A percentile compares a stretch with the other conserved stretches of the same genome.
Evolutionary conservation across 2,329 filamentous ascomycete species (phyloP).

Genomic region (Claviceps arundinis): DNA sequence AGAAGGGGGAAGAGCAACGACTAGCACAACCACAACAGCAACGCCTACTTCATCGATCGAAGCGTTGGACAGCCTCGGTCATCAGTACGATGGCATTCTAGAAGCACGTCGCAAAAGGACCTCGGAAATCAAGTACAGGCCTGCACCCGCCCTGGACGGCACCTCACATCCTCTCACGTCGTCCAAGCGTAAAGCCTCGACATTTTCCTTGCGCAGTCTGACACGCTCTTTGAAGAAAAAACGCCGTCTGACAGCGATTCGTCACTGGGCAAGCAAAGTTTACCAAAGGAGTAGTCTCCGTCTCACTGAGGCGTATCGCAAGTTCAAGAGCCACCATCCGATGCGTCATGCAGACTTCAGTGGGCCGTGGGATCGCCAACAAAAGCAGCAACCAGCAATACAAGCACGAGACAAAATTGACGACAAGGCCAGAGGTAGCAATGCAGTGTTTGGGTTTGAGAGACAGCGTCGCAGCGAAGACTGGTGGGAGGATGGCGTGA

Average conservation of each 20-base stretch:
- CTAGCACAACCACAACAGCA: neutral
- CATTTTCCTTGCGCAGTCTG: slow-evolving; percentile 18
- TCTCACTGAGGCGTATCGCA: slow-evolving; percentile 14
- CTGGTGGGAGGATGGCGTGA: slow-evolving; percentile 24
- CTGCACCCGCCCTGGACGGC: slow-evolving; percentile 4
- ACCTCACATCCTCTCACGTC: neutral
- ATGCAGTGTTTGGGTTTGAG: slow-evolving; percentile 14
- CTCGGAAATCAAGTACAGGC: slow-evolving; percentile 4
- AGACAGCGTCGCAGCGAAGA: slow-evolving; percentile 13
- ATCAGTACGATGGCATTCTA: slow-evolving; percentile 13
- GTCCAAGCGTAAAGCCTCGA: slow-evolving; percentile 19
- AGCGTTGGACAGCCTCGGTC: slow-evolving; percentile 6
- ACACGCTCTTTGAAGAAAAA: slow-evolving; percentile 14
- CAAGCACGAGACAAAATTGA: slow-evolving; percentile 8
- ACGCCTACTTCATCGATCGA: neutral
- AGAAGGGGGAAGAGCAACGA: neutral
- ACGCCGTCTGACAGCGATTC: slow-evolving; percentile 13
- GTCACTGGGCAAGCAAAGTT: slow-evolving; percentile 17
- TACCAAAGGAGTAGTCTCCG: slow-evolving; percentile 14
- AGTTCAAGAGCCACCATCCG: slow-evolving; percentile 15
- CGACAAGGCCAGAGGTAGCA: slow-evolving; percentile 13
- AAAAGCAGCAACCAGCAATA: neutral
- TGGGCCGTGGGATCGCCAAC: neutral
- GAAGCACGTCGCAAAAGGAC: slow-evolving; percentile 10
- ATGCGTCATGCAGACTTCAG: neutral